Evolutionary conservation across 148 eudicot genomes (phyloP).

Genomic region (Amaranthus palmeri): DNA sequence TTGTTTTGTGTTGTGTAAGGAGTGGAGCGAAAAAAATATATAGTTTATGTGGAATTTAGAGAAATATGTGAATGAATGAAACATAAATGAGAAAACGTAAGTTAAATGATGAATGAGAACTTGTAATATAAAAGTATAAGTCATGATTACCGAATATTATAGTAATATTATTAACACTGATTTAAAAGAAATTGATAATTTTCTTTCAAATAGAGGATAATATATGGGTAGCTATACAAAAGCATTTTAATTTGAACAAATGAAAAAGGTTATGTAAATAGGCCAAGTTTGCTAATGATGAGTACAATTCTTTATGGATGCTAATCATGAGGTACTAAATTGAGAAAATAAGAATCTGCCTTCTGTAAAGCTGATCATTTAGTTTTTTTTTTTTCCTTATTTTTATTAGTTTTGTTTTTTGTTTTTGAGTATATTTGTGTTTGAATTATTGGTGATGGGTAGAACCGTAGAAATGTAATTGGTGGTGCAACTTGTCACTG

Average conservation of each 20-base stretch:
- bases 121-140: neutral
- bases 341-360: constrained; percentile 26
- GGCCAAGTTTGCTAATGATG: constrained; percentile 9
- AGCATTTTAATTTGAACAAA: neutral
- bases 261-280: neutral
- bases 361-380: constrained; percentile 18
- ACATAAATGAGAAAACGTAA: too few species aligned
- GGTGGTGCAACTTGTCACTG: neutral
- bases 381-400: too few species aligned
- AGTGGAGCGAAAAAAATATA: too few species aligned
- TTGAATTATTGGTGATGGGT: neutral
- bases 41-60: too few species aligned
- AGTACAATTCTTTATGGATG: constrained; percentile 12
- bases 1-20: too few species aligned
- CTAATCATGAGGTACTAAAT: constrained; percentile 29
- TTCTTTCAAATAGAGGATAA: too few species aligned
- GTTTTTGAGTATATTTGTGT: constrained; percentile 5
- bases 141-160: neutral
- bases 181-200: neutral
- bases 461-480: neutral
- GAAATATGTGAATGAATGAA: too few species aligned
- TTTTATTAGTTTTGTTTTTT: neutral
- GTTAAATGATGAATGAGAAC: too few species aligned
- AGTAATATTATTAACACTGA: neutral
- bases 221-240: too few species aligned